Conservation (phyloP, 2,329 filamentous ascomycete species). For the Colletotrichum camelliae region DNA sequence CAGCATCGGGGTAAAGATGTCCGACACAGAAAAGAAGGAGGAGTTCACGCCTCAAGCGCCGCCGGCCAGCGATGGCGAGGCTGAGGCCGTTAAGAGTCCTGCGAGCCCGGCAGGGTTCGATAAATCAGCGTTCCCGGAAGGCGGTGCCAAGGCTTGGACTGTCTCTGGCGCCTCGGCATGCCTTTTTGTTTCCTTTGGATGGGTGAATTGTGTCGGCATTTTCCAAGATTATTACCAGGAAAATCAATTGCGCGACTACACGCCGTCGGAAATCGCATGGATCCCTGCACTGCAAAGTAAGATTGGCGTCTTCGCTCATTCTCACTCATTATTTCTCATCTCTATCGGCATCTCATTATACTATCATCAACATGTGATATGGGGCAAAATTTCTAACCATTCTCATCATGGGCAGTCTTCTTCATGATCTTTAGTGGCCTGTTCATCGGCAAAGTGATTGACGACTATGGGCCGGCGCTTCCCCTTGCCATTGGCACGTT, state of each 20-base stretch:
- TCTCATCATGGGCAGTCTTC: background rate
- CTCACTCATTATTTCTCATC: background rate
- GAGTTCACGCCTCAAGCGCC: background rate
- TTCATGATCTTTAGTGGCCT: constrained; percentile 47
- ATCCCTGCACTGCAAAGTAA: constrained; percentile 38
- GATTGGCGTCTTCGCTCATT: background rate
- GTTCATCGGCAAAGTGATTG: constrained; percentile 65
- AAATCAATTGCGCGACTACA: constrained; percentile 50
- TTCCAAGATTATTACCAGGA: constrained; percentile 65
- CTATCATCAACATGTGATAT: accelerated
- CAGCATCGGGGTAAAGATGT: background rate
- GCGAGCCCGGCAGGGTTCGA: background rate
- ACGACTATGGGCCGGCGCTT: constrained; percentile 64
- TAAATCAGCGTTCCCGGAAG: background rate
- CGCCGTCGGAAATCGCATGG: constrained; percentile 61
- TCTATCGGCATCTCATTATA: background rate
- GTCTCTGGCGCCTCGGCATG: background rate
- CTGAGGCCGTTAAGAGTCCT: background rate
- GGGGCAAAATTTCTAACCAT: background rate
- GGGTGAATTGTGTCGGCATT: constrained; percentile 45
- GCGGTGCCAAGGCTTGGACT: constrained; percentile 2
- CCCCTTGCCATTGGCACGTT: constrained; percentile 58
- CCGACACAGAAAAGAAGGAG: background rate
- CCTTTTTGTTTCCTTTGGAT: background rate
- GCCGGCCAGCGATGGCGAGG: background rate